A percentile compares a stretch with the other conserved stretches of the same genome.
These are phyloP conservation scores for Clarireedia hainanense DNA, from an alignment of 2,329 filamentous ascomycete species.

Conservation along the genomic window DNA sequence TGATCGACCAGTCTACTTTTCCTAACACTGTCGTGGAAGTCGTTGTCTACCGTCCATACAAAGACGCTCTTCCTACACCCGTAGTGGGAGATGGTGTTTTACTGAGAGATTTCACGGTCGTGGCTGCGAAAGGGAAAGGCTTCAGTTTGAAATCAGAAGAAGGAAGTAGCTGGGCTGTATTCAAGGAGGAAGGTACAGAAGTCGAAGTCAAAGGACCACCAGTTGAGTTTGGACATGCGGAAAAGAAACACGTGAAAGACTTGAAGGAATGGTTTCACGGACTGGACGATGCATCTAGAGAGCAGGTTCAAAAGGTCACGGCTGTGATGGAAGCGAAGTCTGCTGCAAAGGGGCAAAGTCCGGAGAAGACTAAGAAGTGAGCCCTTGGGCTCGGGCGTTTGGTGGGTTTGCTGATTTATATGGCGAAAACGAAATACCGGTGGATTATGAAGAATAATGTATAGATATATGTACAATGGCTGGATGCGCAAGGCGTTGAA, in stretches of 20 bases:
- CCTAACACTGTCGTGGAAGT: conserved; percentile 45
- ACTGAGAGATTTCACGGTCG: conserved; percentile 47
- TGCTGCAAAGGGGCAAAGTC: neutral
- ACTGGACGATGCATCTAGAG: conserved; percentile 32
- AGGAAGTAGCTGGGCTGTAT: conserved; percentile 54
- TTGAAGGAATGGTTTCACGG: conserved; percentile 39
- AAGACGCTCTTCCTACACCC: conserved; percentile 47
- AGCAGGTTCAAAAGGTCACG: neutral
- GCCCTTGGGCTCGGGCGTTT: neutral
- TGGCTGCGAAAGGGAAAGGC: conserved; percentile 44
- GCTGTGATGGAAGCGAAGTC: neutral
- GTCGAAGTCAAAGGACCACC: conserved; percentile 51
- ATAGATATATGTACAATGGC: neutral
- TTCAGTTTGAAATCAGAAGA: conserved; percentile 44
- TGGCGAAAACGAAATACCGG: neutral
- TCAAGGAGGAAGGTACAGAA: conserved; percentile 36
- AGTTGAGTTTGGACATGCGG: conserved; percentile 45
- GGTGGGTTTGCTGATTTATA: neutral
- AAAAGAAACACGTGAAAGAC: conserved; percentile 41
- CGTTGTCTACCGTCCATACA: conserved; percentile 51
- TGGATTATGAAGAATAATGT: neutral
- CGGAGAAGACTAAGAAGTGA: conserved; percentile 6
- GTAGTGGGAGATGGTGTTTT: conserved; percentile 50
- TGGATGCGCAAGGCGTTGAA: neutral
- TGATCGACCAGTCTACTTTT: conserved; percentile 48